Evolutionary conservation across 257 asterid genomes (phyloP), one percentile per base, ranked within the genome.

Genomic region (Avicennia marina): DNA sequence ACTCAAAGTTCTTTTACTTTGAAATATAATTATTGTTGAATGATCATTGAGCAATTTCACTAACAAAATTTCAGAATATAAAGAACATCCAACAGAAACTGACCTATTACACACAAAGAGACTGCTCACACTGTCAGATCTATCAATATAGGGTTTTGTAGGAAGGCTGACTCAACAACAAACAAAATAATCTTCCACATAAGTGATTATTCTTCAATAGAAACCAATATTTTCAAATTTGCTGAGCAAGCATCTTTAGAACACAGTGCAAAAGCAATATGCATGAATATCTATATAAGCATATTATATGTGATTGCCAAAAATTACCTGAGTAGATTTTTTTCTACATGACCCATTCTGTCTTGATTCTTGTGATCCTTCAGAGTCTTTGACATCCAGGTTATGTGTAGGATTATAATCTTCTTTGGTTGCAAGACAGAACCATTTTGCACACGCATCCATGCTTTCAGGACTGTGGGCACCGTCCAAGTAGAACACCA

Each of bases 391-490:
- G 34, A n/a, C 33, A 51, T 58, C 69, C 50, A 48, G 63, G 68
- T 56, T 66, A 50, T 58, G 33, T 25, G 64, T n/a, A 32, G 75
- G 25, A 12, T 46, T 59, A 38, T 72, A 40, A 43, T 78, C 90
- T 68, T 73, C 86, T 72, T 70, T 67, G 56, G 78, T 78, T 64
- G 95, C 96, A 38, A 65, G 55, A 29, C 76, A 75, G 76, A 89
- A 93, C 99, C 97, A 93, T 63, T 89, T 80, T 60, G 91, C 99
- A 74, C 97, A 93, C 48, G 73, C 99, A 11, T 93, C 99, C 99
- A 89, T 93, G 84, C 99, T 93, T 81, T 93, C 99, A 42, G 98
- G 98, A 76, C 98, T 89, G 70, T 93, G 98, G 58, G 98, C 98
- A 58, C 98, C 98, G 71, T 93, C 99, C 67, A 93, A 65, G 72